These are phyloP conservation scores for Botrytis pseudocinerea DNA, from an alignment of 2,329 filamentous ascomycete species.

Conservation along the genomic window DNA sequence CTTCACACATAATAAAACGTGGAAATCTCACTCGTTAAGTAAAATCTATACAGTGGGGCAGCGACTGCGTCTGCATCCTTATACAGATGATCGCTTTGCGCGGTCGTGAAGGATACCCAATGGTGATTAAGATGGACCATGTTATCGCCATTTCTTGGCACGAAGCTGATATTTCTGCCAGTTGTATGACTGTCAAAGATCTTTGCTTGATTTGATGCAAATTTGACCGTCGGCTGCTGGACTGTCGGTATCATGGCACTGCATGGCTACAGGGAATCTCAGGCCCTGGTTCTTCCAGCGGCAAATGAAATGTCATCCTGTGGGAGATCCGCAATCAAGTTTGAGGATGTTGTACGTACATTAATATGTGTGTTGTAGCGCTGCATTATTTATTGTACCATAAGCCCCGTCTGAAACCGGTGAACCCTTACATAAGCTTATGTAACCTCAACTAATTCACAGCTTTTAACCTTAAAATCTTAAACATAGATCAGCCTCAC, in stretches of 20 bases:
- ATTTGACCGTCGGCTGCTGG: neutral
- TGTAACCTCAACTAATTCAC: neutral
- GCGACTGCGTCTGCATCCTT: neutral
- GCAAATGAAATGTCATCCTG: neutral
- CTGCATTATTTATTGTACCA: neutral
- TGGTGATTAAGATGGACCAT: neutral
- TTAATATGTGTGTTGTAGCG: neutral
- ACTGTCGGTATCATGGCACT: neutral
- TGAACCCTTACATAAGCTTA: neutral
- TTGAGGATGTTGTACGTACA: conserved; percentile 10
- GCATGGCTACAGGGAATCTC: neutral
- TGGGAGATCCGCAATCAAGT: neutral
- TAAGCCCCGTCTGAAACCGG: neutral
- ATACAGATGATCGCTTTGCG: neutral
- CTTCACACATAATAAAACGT: neutral
- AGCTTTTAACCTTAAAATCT: conserved; percentile 1
- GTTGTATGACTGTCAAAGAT: neutral
- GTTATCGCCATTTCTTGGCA: conserved; percentile 4
- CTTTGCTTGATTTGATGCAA: neutral
- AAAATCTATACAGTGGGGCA: neutral
- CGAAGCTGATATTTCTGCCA: neutral
- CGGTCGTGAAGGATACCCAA: neutral
- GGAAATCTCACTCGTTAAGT: neutral
- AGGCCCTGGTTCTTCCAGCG: neutral
- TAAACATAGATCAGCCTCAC: neutral